A percentile compares a stretch with the other conserved stretches of the same genome.
These are phyloP conservation scores for Gossypium schwendimanii DNA, from an alignment of 441 rosid genomes.

Conservation along the genomic window DNA sequence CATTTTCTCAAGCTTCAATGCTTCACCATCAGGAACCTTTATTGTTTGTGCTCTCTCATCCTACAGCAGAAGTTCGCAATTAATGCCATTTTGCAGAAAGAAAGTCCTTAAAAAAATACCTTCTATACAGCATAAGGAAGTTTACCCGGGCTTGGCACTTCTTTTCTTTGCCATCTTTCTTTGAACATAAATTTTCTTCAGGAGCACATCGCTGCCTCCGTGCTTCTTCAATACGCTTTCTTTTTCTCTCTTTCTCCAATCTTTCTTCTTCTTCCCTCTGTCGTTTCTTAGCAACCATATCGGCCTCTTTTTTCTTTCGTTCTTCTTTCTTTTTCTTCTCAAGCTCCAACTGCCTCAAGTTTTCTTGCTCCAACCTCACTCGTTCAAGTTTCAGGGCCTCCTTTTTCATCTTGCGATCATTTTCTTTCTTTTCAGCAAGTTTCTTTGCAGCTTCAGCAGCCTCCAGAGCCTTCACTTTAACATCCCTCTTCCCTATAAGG, in stretches of 20 bases:
- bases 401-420: constrained; percentile 75
- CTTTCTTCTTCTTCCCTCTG: constrained; percentile 66
- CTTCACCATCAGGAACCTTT: constrained; percentile 29
- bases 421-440: constrained; percentile 75
- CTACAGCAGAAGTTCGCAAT: constrained; percentile 21
- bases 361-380: constrained; percentile 64
- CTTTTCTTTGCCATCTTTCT: constrained; percentile 41
- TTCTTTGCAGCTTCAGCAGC: constrained; percentile 85
- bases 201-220: constrained; percentile 50
- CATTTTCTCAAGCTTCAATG: constrained; percentile 26
- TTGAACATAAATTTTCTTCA: constrained; percentile 33
- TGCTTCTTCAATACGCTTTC: constrained; percentile 56
- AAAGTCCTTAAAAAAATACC: not conserved
- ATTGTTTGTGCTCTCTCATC: constrained; percentile 30
- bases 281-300: constrained; percentile 67
- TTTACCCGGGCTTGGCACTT: constrained; percentile 44
- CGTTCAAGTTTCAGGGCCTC: constrained; percentile 78
- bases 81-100: constrained; percentile 11
- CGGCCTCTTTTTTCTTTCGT: constrained; percentile 67
- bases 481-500: constrained; percentile 70
- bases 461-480: constrained; percentile 84
- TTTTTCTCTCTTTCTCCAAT: constrained; percentile 60
- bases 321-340: constrained; percentile 75
- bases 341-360: constrained; percentile 49
- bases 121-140: not conserved